These are phyloP conservation scores for Trichosporon asahii DNA, from an alignment of 1,284 basidiomycete genomes.

Conservation along the genomic window DNA sequence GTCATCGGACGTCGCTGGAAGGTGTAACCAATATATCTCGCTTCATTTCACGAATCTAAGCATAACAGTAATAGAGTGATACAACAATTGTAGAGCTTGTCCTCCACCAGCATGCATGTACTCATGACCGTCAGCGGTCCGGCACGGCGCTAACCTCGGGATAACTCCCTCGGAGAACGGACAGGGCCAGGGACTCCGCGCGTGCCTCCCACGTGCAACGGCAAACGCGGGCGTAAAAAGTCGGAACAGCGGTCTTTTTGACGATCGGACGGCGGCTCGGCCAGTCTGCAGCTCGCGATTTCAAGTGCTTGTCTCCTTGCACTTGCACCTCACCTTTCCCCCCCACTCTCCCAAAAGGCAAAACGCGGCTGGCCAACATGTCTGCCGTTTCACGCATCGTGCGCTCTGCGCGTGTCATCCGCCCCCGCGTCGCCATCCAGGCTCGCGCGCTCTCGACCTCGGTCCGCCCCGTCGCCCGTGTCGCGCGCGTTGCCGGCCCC, in stretches of 20 bases:
- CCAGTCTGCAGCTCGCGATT: not conserved
- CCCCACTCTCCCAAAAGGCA: constrained; percentile 10
- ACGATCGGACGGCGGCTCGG: not conserved
- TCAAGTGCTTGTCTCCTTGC: not conserved
- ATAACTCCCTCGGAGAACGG: not conserved
- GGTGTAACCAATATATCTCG: constrained; percentile 29
- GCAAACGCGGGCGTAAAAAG: constrained; percentile 2
- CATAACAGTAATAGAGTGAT: constrained; percentile 2
- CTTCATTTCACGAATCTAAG: constrained; percentile 25
- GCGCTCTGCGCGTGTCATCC: constrained; percentile 9
- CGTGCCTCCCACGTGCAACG: not conserved
- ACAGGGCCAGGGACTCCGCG: not conserved
- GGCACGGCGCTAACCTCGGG: not conserved
- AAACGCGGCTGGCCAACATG: constrained; percentile 20
- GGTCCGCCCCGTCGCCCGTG: not conserved
- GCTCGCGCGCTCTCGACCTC: constrained; percentile 2
- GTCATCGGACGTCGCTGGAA: constrained; percentile 45
- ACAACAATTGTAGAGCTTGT: not conserved
- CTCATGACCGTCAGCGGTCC: not conserved
- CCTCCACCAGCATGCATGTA: not conserved
- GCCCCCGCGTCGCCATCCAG: constrained; percentile 15
- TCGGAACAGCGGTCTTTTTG: constrained; percentile 8
- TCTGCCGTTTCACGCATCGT: constrained; percentile 22
- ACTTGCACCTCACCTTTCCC: not conserved
- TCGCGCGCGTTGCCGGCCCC: not conserved